Base-by-base conservation (phyloP, 2,329 filamentous ascomycete species). In the Pestalotiopsis sp. region DNA sequence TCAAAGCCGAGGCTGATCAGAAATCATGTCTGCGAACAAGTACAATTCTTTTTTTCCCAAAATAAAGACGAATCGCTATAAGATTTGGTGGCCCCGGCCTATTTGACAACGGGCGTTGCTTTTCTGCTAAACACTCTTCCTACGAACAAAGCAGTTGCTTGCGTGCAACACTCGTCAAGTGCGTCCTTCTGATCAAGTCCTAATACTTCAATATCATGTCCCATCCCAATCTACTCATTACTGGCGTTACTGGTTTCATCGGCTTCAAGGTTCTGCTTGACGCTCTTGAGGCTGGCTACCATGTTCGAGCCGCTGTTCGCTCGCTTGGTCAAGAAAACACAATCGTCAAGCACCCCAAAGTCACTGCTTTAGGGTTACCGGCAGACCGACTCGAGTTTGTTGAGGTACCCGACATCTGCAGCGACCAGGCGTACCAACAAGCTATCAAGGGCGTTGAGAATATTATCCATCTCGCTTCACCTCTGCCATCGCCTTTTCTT, bases 391-490 rank as follows among this genome's bases (percentile, higher is more conserved):
- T 45, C 12, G 41, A 45, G 41, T 17, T 45, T 17, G 41, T 45
- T 5, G 41, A 45, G 12, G 41, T 45, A 17, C 41, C 12, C 12
- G 41, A 45, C 17, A 45, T 45, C 17, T 45, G 41, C 41, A 45
- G 2, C 41, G 41, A 45, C 41, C 17, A 45, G 41, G 41, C 41
- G 17, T 45, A 45, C 12, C 4, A 83, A 38, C 75, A 81, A 38
- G 81, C 81, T 12, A 76, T 82, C 68, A 73, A 78, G 45, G 81
- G 76, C 4, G 79, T 81, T 52, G 75, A 76, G 14, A 80, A 79
- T 71, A 76, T 84, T 64, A 72, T 81, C n/a, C 77, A 78, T 66
- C 60, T 75, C n/a, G 76, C 77, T 1, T 75, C 80, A 74, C 68
- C 60, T 75, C 40, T 76, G 72, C 72, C 78, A 65, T 64, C 71